Evolutionary conservation across 2,329 filamentous ascomycete species (phyloP).

Genomic region (Herpotrichia juniperi): DNA sequence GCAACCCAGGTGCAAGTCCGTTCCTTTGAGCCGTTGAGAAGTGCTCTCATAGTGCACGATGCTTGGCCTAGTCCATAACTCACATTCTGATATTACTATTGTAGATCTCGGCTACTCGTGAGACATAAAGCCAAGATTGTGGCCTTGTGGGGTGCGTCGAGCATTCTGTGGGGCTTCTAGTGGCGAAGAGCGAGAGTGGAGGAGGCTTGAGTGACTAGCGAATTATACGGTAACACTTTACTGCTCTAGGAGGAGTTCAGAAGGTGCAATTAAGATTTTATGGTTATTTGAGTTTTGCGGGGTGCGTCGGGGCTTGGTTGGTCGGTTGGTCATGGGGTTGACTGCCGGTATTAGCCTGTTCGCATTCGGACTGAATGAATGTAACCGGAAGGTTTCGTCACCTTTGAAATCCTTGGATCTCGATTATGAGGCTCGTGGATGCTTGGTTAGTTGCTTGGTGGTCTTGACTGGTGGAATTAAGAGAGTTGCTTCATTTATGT

Average conservation of each 20-base stretch:
- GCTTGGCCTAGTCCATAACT: constrained; percentile 19
- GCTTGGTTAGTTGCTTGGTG: not conserved
- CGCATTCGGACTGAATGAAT: constrained; percentile 14
- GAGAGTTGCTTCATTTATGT: too few species aligned
- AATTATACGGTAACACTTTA: constrained; percentile 11
- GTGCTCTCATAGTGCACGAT: constrained; percentile 19
- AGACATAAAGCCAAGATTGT: constrained; percentile 10
- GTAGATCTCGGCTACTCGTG: constrained; percentile 9
- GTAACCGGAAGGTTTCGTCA: constrained; percentile 27
- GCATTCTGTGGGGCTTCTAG: constrained; percentile 14
- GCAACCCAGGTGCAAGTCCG: constrained; percentile 15
- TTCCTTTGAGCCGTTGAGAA: constrained; percentile 35
- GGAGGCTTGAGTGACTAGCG: not conserved
- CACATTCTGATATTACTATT: constrained; percentile 13
- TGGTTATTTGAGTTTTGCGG: constrained; percentile 29
- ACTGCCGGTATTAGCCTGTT: constrained; percentile 39
- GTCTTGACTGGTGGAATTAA: constrained; percentile 1
- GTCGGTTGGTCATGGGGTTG: constrained; percentile 15
- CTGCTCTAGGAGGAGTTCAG: constrained; percentile 10
- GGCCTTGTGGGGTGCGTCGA: constrained; percentile 17
- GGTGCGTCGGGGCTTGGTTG: constrained; percentile 21
- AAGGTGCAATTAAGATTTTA: constrained; percentile 23
- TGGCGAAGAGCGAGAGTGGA: not conserved
- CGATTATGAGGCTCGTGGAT: not conserved
- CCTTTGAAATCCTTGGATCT: constrained; percentile 3